These are phyloP conservation scores for Lotmaria passim DNA, from an alignment of 208 protist species.

Conservation along the genomic window DNA sequence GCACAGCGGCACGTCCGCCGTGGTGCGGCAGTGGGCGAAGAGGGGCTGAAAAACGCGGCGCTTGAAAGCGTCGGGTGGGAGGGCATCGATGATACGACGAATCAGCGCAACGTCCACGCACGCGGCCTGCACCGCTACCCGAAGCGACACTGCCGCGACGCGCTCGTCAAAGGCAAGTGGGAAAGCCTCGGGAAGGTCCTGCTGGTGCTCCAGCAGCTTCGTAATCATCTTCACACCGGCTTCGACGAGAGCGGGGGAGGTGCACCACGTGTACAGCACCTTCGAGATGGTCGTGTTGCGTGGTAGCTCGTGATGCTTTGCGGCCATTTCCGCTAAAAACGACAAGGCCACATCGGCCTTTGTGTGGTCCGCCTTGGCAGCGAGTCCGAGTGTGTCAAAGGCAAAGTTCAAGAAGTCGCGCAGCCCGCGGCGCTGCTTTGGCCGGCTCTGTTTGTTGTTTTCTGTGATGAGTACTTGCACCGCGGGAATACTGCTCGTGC, in stretches of 20 bases:
- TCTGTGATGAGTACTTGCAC: conserved; percentile 54
- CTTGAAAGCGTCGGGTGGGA: conserved; percentile 60
- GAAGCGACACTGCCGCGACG: conserved; percentile 71
- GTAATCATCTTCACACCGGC: conserved; percentile 40
- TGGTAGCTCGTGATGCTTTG: conserved; percentile 53
- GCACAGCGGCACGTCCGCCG: conserved; percentile 40
- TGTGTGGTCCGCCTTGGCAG: conserved; percentile 26
- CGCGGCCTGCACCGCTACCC: conserved; percentile 34
- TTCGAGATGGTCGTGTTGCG: conserved; percentile 58
- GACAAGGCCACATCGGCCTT: conserved; percentile 24
- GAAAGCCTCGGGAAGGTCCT: conserved; percentile 32
- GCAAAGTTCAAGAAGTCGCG: conserved; percentile 77
- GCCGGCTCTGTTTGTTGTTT: conserved; percentile 68
- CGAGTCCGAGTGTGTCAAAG: conserved; percentile 47
- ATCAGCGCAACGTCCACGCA: conserved; percentile 37
- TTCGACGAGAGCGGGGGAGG: conserved; percentile 23
- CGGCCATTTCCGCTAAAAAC: conserved; percentile 57
- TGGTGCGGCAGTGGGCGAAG: conserved; percentile 47
- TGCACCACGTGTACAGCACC: conserved; percentile 66
- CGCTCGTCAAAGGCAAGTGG: conserved; percentile 60
- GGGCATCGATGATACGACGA: conserved; percentile 45
- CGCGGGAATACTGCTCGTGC: conserved; percentile 44
- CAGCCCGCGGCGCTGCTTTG: conserved; percentile 45
- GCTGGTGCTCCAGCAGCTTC: conserved; percentile 31
- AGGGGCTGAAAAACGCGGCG: conserved; percentile 73